Conservation (phyloP, 228 moss, liverwort and hornwort species). For the Sphagnum magellanicum region DNA sequence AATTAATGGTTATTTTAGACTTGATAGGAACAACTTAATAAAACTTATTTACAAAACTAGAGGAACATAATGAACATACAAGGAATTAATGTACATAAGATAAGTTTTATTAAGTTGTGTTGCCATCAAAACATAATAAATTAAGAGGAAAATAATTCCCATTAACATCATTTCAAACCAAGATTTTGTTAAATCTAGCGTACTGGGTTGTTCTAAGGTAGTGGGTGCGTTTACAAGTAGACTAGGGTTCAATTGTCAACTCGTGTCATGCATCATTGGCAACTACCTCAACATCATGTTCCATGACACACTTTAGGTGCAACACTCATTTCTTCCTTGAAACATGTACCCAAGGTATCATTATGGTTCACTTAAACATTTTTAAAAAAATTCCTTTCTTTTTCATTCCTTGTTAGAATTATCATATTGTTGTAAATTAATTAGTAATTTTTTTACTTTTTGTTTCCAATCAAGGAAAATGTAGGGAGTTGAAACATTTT, state of each 20-base stretch:
- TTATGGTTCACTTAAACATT: too few relatives aligned
- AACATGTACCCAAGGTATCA: too few relatives aligned
- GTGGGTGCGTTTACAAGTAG: conserved; percentile 43
- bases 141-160: too few relatives aligned
- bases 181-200: too few relatives aligned
- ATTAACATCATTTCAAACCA: too few relatives aligned
- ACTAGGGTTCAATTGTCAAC: conserved; percentile 49
- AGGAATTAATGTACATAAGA: too few relatives aligned
- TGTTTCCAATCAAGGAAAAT: background rate
- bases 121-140: too few relatives aligned
- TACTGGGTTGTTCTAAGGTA: conserved; percentile 17
- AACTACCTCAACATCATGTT: conserved; percentile 55
- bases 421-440: too few relatives aligned
- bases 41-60: conserved; percentile 69
- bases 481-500: conserved; percentile 78
- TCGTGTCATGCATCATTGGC: conserved; percentile 51
- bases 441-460: background rate
- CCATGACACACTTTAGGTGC: conserved; percentile 39
- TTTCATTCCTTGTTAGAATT: too few relatives aligned
- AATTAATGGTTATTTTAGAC: conserved; percentile 72
- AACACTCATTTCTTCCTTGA: too few relatives aligned
- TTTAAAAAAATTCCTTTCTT: too few relatives aligned
- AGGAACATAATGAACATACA: conserved; percentile 27
- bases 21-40: conserved; percentile 52
- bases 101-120: too few relatives aligned